Evolutionary conservation across 2,329 filamentous ascomycete species (phyloP).

Genomic region (Fusarium brevicatenulatum): DNA sequence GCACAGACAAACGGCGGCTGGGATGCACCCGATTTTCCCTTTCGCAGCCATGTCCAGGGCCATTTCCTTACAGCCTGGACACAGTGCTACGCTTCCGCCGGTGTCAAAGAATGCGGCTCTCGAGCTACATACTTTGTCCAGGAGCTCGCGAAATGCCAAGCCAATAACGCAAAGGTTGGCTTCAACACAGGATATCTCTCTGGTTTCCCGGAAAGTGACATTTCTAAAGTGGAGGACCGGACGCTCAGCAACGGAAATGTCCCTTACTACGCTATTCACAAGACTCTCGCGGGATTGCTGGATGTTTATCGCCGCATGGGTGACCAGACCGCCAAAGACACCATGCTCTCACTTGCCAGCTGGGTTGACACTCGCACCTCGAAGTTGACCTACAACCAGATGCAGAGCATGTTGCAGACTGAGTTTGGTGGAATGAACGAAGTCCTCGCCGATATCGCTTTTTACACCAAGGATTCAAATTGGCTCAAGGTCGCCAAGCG

Average conservation of each 20-base stretch:
- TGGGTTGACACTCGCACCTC: constrained; percentile 62
- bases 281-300: constrained; percentile 61
- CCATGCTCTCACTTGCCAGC: constrained; percentile 55
- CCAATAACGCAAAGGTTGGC: constrained; percentile 57
- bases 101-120: constrained; percentile 55
- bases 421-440: constrained; percentile 67
- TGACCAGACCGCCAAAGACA: constrained; percentile 54
- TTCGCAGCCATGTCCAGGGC: constrained; percentile 61
- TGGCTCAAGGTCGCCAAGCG: constrained; percentile 60
- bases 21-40: constrained; percentile 65
- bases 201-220: constrained; percentile 63
- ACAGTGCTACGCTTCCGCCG: constrained; percentile 57
- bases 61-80: constrained; percentile 63
- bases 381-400: constrained; percentile 54
- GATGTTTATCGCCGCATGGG: constrained; percentile 60
- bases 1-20: constrained; percentile 60
- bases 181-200: constrained; percentile 60
- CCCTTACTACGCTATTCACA: constrained; percentile 65
- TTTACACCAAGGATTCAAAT: constrained; percentile 55
- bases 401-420: constrained; percentile 60
- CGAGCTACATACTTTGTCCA: constrained; percentile 58
- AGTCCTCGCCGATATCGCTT: constrained; percentile 59
- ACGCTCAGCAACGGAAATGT: constrained; percentile 61
- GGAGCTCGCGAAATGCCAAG: constrained; percentile 62
- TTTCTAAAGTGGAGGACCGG: constrained; percentile 55